Conservation (phyloP, 2,329 filamentous ascomycete genomes). For the Eurotiales sp. region DNA sequence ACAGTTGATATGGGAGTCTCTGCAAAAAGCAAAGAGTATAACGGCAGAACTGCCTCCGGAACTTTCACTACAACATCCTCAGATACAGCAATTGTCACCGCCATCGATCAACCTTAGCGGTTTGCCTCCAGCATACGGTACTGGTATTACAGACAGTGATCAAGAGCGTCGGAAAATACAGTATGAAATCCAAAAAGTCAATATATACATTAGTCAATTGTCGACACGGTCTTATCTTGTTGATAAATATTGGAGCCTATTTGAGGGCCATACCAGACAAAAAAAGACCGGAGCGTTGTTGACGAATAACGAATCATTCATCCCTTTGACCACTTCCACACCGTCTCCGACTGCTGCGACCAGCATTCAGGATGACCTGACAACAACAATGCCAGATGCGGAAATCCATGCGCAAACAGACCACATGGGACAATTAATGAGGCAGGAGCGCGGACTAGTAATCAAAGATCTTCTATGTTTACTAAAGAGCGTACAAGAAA, state of each 20-base stretch:
- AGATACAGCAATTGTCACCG: slow-evolving; percentile 30
- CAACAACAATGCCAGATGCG: slow-evolving; percentile 25
- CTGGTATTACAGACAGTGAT: slow-evolving; percentile 1
- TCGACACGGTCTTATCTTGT: slow-evolving; percentile 80
- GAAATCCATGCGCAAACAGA: slow-evolving; percentile 39
- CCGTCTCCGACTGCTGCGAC: slow-evolving; percentile 16
- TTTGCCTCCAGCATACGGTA: slow-evolving; percentile 22
- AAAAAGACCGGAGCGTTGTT: slow-evolving; percentile 13
- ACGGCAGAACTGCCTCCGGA: slow-evolving; percentile 66
- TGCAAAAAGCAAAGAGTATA: slow-evolving; percentile 66
- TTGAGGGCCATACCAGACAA: slow-evolving; percentile 55
- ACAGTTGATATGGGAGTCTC: slow-evolving; percentile 65
- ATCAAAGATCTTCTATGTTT: slow-evolving; percentile 74
- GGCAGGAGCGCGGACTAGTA: slow-evolving; percentile 73
- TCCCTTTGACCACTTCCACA: slow-evolving; percentile 12
- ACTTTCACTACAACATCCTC: slow-evolving; percentile 52
- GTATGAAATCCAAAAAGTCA: slow-evolving; percentile 87
- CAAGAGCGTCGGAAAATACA: slow-evolving; percentile 51
- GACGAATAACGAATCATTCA: slow-evolving; percentile 1
- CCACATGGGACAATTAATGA: slow-evolving; percentile 61
- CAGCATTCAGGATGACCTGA: slow-evolving; percentile 20
- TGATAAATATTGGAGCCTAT: slow-evolving; percentile 77
- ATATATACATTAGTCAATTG: slow-evolving; percentile 78
- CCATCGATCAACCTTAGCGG: slow-evolving; percentile 21
- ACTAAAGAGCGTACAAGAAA: slow-evolving; percentile 72